Evolutionary conservation across 768 basidiomycete genomes (phyloP), one percentile per base, ranked within the genome.

Genomic region (Naganishia randhawae): DNA sequence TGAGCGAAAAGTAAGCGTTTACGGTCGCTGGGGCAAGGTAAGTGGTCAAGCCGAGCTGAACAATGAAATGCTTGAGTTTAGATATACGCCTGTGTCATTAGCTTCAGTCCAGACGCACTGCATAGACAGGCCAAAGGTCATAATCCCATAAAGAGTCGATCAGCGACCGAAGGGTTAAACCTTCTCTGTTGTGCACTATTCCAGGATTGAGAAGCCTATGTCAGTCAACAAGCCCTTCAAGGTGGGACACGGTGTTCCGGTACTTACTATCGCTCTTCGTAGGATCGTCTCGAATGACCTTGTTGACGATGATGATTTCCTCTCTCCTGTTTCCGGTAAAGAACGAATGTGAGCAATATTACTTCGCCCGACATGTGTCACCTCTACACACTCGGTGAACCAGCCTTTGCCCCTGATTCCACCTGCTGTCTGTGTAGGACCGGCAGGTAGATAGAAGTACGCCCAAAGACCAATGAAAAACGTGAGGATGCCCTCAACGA

Each of bases 161-260:
- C 32, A 88, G 83, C 80, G 83, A 84, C 68, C 72, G 76, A 9
- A 82, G 53, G 4, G 81, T 80, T 5, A 89, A 79, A 16, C 86
- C 87, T 78, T 89, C 80, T n/a, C 87, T 84, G 71, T 89, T 88
- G 78, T 88, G 86, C 87, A 88, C 70, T 69, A 42, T 19, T 37
- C n/a, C 11, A 27, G 22, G 32, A 10, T n/a, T 14, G n/a, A 22
- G 29, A 33, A 5, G 13, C 14, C 6, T 87, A 71, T 84, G 83
- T 41, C 65, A 66, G 37, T 67, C 41, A 42, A 22, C 33, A 6
- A 39, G 17, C 2, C 17, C n/a, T n/a, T n/a, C 17, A 29, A 11
- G n/a, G 48, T 16, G 25, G 16, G 16, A 37, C 27, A 57, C 9
- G 5, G 53, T 71, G 1, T 53, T 35, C 9, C 27, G 37, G 1